These are phyloP conservation scores for Venturia nashicola DNA, from an alignment of 2,329 filamentous ascomycete genomes.

Conservation along the genomic window DNA sequence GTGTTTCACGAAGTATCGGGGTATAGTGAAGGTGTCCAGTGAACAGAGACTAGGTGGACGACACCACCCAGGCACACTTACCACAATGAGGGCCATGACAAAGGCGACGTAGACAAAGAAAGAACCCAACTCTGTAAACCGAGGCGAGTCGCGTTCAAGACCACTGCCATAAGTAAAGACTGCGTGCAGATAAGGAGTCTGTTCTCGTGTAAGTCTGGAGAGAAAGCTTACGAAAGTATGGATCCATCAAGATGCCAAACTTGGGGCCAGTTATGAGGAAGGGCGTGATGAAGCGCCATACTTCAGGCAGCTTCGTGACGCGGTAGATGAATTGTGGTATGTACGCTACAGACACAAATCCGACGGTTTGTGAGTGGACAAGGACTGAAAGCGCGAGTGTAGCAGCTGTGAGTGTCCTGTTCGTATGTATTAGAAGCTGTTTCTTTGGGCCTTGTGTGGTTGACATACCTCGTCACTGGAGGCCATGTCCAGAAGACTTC, in stretches of 20 bases:
- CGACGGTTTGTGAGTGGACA: slow-evolving; percentile 46
- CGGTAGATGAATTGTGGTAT: slow-evolving; percentile 41
- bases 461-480: slow-evolving; percentile 50
- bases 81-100: slow-evolving; percentile 57
- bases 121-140: slow-evolving; percentile 65
- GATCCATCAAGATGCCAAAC: slow-evolving; percentile 52
- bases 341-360: slow-evolving; percentile 42
- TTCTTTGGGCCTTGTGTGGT: slow-evolving; percentile 8
- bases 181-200: slow-evolving; percentile 18
- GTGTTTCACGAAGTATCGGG: slow-evolving; percentile 15
- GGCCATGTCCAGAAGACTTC: slow-evolving; percentile 54
- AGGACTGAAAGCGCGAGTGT: slow-evolving; percentile 51
- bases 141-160: slow-evolving; percentile 58
- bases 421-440: slow-evolving; percentile 27
- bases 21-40: slow-evolving; percentile 13
- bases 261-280: slow-evolving; percentile 46
- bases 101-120: slow-evolving; percentile 72
- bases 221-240: slow-evolving; percentile 24
- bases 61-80: slow-evolving; percentile 43
- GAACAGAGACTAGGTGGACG: slow-evolving; percentile 16
- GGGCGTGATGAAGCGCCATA: slow-evolving; percentile 47
- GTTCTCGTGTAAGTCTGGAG: slow-evolving; percentile 13
- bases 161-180: slow-evolving; percentile 67
- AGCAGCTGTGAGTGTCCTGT: slow-evolving; percentile 55
- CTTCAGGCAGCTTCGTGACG: slow-evolving; percentile 41